phyloP scores from a whole-genome alignment of 2,329 filamentous ascomycete species.

The Talaromyces sp. region DNA sequence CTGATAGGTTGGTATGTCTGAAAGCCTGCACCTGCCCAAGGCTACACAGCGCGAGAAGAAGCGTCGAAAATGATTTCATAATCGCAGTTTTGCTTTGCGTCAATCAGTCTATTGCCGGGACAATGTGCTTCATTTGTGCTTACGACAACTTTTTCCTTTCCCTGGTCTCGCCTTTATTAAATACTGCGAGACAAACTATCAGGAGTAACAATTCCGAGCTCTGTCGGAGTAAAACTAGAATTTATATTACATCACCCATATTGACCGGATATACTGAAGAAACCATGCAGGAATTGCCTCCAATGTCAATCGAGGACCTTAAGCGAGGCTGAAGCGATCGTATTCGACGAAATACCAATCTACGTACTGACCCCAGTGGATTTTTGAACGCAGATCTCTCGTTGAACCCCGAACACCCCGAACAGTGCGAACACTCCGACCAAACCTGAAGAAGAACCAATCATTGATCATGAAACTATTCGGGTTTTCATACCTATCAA shows the following conservation, averaged over 20 bases:
- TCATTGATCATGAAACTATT: not conserved
- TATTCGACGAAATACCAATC: not conserved
- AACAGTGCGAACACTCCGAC: not conserved
- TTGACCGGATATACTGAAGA: not conserved
- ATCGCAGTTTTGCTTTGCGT: no score
- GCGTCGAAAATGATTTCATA: not conserved
- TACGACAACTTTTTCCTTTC: not conserved
- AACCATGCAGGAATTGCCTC: not conserved
- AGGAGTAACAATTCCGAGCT: not conserved
- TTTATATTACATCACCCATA: not conserved
- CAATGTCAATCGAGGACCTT: not conserved
- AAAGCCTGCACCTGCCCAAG: not conserved
- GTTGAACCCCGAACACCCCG: not conserved
- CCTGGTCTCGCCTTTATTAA: not conserved
- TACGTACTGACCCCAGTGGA: not conserved
- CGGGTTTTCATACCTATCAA: not conserved
- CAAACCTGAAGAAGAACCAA: not conserved
- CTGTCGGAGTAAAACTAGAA: not conserved
- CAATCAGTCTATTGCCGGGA: not conserved
- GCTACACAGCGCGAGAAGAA: not conserved
- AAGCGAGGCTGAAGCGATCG: not conserved
- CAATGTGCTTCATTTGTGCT: not conserved
- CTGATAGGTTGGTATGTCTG: slow-evolving; percentile 7
- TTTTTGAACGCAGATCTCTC: not conserved
- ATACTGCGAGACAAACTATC: not conserved